Percentiles rank a stretch among this genome's conserved stretches.
Evolutionary conservation across 2,329 filamentous ascomycete species (phyloP).

Genomic region (Xylariaceae sp.): DNA sequence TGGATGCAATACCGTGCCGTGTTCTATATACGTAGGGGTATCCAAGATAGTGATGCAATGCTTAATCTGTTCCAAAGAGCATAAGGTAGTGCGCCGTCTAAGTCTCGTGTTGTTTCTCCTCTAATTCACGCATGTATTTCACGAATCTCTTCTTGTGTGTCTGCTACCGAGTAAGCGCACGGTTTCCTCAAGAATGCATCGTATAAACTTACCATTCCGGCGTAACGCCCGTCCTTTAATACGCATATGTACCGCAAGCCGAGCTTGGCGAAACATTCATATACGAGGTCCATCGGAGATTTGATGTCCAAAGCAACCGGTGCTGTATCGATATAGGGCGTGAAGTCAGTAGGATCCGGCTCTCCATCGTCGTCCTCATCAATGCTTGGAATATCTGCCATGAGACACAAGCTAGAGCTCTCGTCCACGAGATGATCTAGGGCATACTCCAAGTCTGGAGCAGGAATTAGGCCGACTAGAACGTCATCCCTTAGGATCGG

Average conservation of each 20-base stretch:
- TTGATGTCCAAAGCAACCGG: slow-evolving; percentile 86
- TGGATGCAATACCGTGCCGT: slow-evolving; percentile 2
- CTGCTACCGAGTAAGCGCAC: slow-evolving; percentile 43
- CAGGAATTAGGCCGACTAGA: slow-evolving; percentile 88
- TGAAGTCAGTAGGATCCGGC: slow-evolving; percentile 79
- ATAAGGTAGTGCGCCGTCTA: slow-evolving; percentile 11
- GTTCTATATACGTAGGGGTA: slow-evolving; percentile 5
- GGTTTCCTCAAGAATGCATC: not conserved
- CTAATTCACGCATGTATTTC: slow-evolving; percentile 85
- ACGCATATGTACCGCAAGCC: slow-evolving; percentile 93
- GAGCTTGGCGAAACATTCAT: slow-evolving; percentile 94
- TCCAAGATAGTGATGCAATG: slow-evolving; percentile 6
- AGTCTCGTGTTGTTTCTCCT: slow-evolving; percentile 50
- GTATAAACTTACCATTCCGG: slow-evolving; percentile 71
- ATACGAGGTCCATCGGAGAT: slow-evolving; percentile 91
- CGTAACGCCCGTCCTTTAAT: slow-evolving; percentile 78
- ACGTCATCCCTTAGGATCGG: slow-evolving; percentile 80
- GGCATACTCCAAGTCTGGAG: slow-evolving; percentile 90
- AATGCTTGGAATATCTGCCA: slow-evolving; percentile 68
- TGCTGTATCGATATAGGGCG: slow-evolving; percentile 86
- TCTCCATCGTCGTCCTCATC: slow-evolving; percentile 64
- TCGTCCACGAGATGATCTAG: slow-evolving; percentile 83
- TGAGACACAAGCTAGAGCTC: slow-evolving; percentile 73
- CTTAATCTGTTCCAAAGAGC: slow-evolving; percentile 5
- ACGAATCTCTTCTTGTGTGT: slow-evolving; percentile 97